Conservation (phyloP, 495 filamentous ascomycete genomes). For the Neurospora sp. region DNA sequence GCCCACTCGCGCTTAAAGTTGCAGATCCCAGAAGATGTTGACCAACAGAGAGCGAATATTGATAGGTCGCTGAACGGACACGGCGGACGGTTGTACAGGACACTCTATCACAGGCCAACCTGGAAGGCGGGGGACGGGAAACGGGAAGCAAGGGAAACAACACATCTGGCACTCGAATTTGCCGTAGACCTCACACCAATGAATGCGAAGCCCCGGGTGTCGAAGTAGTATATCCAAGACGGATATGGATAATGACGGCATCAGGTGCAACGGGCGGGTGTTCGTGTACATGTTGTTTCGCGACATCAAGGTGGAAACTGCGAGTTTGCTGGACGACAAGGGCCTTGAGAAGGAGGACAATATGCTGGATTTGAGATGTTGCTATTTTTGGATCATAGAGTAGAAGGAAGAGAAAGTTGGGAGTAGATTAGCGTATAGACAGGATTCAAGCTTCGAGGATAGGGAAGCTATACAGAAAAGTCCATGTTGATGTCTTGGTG, state of each 20-base stretch:
- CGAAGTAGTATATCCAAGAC: background rate
- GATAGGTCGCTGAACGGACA: background rate
- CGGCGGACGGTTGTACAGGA: background rate
- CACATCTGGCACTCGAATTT: background rate
- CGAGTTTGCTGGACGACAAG: background rate
- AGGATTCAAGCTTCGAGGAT: background rate
- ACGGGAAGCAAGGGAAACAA: background rate
- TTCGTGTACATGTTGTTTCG: background rate
- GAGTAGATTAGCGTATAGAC: background rate
- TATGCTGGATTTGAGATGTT: background rate
- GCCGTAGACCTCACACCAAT: background rate
- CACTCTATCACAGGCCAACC: background rate
- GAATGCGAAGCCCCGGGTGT: background rate
- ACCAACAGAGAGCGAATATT: background rate
- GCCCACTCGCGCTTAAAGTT: background rate
- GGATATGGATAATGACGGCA: background rate
- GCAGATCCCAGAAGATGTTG: background rate
- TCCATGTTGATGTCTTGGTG: background rate
- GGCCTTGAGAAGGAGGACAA: background rate
- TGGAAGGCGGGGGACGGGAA: background rate
- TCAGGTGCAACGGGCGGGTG: background rate
- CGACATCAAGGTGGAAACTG: background rate
- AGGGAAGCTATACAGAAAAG: background rate
- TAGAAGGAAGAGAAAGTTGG: background rate
- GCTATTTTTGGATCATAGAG: background rate